Base-by-base conservation (phyloP, 352 stramenopile genomes). In the Globisporangium middletonii region DNA sequence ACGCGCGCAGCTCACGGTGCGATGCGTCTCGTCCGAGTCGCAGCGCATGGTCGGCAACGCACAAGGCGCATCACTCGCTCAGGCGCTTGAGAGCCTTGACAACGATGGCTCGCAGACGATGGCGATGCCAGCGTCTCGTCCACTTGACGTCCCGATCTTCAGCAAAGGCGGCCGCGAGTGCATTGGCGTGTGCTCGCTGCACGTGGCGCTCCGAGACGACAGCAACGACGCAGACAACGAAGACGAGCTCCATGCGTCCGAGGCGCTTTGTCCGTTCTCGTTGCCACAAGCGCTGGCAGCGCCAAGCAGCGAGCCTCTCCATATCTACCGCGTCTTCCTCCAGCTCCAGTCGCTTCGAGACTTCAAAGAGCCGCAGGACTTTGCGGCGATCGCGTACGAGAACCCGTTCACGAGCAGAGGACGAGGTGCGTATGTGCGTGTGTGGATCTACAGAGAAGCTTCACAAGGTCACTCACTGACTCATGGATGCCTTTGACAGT, bases 361-460 rank as follows among this genome's bases (percentile, higher is more conserved):
- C 27, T 53, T 80, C 11, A 45, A 60, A 16, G 45, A 49, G 1
- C 16, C 52, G 8, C 64, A 73, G 12, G 55, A 57, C 26, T 72
- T 73, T 48, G 43, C 43, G 30, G 59, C 56, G 3, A 64, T 83
- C 18, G 49, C 57, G 18, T 83, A 68, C 33, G 52, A 64, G 33
- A 71, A 77, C 33, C 73, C 73, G 43, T 83, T 83, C 50, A 60
- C 69, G 28, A 42, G 60, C 11, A 70, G 56, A n/a, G 57, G 68
- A 33, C 53, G 37, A 60, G 59, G 73, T 83, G 63, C 51, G 67
- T 62, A 42, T 15, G 33, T 16, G 12, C 18, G 9, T 9, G 13
- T 37, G 30, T 19, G 38, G 11, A 58, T 30, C 3, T 7, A 28
- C 4, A 16, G 7, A 28, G 18, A 13, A 11, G 26, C 38, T 11